These are phyloP conservation scores for Phytophthora boehmeriae DNA, from an alignment of 352 stramenopile genomes.

Conservation along the genomic window DNA sequence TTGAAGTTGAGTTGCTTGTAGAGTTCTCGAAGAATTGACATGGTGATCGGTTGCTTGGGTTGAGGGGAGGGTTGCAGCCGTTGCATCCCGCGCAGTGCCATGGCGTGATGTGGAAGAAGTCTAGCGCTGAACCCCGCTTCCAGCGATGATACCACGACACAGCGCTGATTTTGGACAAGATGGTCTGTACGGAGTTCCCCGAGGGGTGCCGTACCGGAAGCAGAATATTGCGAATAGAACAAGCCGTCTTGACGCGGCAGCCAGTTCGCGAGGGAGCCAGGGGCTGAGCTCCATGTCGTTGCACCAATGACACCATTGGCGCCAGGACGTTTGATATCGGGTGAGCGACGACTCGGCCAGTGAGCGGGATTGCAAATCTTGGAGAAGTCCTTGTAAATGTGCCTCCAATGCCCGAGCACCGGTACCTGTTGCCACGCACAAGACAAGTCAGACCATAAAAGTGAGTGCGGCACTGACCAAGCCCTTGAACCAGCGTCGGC, in stretches of 20 bases:
- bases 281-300: neutral
- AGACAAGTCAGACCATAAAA: conserved; percentile 13
- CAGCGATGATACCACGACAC: conserved; percentile 34
- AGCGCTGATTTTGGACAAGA: conserved; percentile 35
- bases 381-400: conserved; percentile 22
- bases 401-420: conserved; percentile 8
- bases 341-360: conserved; percentile 11
- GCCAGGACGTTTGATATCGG: conserved; percentile 5
- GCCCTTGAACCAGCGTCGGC: conserved; percentile 15
- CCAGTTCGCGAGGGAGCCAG: conserved; percentile 5
- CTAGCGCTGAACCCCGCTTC: conserved; percentile 22
- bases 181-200: conserved; percentile 32
- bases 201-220: no score
- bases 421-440: conserved; percentile 12
- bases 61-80: conserved; percentile 18
- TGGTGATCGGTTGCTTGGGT: conserved; percentile 25
- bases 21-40: conserved; percentile 20
- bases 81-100: conserved; percentile 32
- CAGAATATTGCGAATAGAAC: conserved; percentile 16
- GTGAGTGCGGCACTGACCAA: neutral
- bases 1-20: conserved; percentile 21
- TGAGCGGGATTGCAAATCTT: conserved; percentile 11
- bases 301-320: conserved; percentile 13
- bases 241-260: conserved; percentile 3
- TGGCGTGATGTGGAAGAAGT: conserved; percentile 20